phyloP scores from a whole-genome alignment of 176 grass and related monocot species.

The Bromus sterilis region DNA sequence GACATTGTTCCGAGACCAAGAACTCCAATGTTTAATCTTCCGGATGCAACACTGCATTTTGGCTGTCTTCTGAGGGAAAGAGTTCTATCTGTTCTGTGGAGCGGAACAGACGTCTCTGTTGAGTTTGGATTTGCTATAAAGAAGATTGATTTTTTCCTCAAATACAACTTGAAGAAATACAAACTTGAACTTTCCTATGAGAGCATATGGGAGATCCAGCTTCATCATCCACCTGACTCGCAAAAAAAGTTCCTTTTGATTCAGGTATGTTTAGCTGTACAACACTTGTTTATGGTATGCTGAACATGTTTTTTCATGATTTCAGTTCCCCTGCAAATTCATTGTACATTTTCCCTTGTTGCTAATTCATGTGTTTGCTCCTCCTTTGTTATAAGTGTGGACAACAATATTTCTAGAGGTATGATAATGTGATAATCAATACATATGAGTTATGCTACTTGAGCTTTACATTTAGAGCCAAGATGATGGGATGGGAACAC shows the following conservation, averaged over 20 bases:
- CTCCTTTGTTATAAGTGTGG: neutral
- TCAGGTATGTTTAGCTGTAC: slow-evolving; percentile 39
- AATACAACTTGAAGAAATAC: slow-evolving; percentile 1
- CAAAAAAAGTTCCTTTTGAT: slow-evolving; percentile 62
- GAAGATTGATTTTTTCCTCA: slow-evolving; percentile 53
- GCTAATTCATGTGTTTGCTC: neutral
- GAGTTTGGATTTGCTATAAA: slow-evolving; percentile 73
- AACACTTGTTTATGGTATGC: neutral
- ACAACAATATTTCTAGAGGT: neutral
- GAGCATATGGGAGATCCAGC: slow-evolving; percentile 92
- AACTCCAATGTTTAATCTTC: slow-evolving; percentile 35
- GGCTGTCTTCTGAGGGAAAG: slow-evolving; percentile 58
- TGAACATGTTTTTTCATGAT: neutral
- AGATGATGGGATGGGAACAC: neutral
- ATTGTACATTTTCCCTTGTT: neutral
- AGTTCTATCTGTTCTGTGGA: slow-evolving; percentile 44
- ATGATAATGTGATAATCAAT: neutral
- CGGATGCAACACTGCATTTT: slow-evolving; percentile 36
- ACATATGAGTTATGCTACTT: neutral
- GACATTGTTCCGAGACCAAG: slow-evolving; percentile 75
- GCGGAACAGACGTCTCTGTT: slow-evolving; percentile 18
- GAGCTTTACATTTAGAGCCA: neutral
- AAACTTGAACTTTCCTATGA: slow-evolving; percentile 90
- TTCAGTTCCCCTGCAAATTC: neutral
- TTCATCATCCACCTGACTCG: slow-evolving; percentile 42